Evolutionary conservation across 768 basidiomycete genomes (phyloP).

Genomic region (Imleria badia): DNA sequence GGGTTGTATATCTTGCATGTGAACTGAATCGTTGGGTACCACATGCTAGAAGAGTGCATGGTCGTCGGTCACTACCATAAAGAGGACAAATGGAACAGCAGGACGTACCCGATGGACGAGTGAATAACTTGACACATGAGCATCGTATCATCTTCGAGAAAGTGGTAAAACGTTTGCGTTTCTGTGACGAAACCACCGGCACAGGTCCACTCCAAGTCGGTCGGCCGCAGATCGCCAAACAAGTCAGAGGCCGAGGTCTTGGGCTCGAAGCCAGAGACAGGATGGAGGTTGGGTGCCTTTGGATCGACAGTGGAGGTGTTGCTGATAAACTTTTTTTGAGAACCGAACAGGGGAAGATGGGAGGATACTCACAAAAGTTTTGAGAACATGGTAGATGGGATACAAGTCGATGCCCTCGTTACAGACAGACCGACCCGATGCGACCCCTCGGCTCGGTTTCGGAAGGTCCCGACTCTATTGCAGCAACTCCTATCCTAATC

Average conservation of each 20-base stretch:
- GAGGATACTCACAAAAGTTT: slow-evolving; percentile 68
- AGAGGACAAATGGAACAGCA: slow-evolving; percentile 2
- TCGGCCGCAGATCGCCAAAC: slow-evolving; percentile 71
- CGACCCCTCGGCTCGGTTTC: slow-evolving; percentile 8
- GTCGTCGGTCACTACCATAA: slow-evolving; percentile 8
- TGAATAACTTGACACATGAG: slow-evolving; percentile 87
- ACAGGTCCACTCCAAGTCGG: slow-evolving; percentile 83
- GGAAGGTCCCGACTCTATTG: slow-evolving; percentile 1
- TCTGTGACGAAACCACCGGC: slow-evolving; percentile 85
- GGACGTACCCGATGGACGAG: slow-evolving; percentile 80
- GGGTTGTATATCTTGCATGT: slow-evolving; percentile 87
- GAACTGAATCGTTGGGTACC: slow-evolving; percentile 95
- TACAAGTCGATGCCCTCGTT: neutral
- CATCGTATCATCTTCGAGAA: slow-evolving; percentile 75
- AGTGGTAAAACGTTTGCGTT: slow-evolving; percentile 85
- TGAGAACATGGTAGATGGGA: slow-evolving; percentile 62
- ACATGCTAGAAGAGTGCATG: slow-evolving; percentile 52
- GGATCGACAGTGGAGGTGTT: slow-evolving; percentile 59
- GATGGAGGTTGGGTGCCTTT: slow-evolving; percentile 76
- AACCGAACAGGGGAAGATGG: neutral
- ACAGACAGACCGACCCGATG: neutral
- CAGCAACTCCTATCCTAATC: neutral
- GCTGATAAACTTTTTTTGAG: slow-evolving; percentile 33
- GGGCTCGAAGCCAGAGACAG: slow-evolving; percentile 57
- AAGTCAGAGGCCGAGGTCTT: slow-evolving; percentile 54